Evolutionary conservation across 208 protist genomes (phyloP).

Genomic region (Wallacemonas rigidus): DNA sequence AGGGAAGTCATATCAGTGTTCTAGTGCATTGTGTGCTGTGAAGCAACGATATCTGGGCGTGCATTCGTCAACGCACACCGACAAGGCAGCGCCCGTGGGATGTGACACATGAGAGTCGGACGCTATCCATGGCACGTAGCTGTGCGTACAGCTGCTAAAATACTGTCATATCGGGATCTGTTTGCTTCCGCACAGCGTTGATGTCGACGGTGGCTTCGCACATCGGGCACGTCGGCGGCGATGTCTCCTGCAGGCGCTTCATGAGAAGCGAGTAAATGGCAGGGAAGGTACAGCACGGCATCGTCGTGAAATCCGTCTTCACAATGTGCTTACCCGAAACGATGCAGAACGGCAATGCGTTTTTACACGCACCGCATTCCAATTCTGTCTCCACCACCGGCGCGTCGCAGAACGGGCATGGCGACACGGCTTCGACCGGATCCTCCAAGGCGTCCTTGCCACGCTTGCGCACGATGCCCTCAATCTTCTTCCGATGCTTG

Average conservation of each 20-base stretch:
- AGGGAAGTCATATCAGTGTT: no score
- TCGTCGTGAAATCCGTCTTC: slow-evolving; percentile 86
- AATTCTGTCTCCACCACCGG: slow-evolving; percentile 89
- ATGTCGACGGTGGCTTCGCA: slow-evolving; percentile 81
- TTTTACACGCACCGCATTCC: slow-evolving; percentile 95
- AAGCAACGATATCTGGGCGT: no score
- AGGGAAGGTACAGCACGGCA: slow-evolving; percentile 93
- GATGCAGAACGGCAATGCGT: slow-evolving; percentile 95
- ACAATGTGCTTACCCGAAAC: slow-evolving; percentile 93
- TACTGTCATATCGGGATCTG: slow-evolving; percentile 66
- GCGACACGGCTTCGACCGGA: slow-evolving; percentile 78
- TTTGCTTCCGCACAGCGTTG: slow-evolving; percentile 69
- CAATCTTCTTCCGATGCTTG: slow-evolving; percentile 96
- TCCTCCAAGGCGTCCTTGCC: slow-evolving; percentile 86
- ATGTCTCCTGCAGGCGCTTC: slow-evolving; percentile 56
- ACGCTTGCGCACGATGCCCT: slow-evolving; percentile 92
- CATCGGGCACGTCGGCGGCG: slow-evolving; percentile 72
- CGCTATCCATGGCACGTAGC: no score
- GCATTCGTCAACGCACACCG: no score
- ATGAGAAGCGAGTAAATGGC: slow-evolving; percentile 78
- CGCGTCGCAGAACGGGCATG: slow-evolving; percentile 94
- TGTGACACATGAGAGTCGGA: no score
- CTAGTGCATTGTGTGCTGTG: no score
- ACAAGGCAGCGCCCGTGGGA: no score
- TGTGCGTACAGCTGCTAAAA: slow-evolving; percentile 14